phyloP scores from a whole-genome alignment of 2,329 filamentous ascomycete species.

The Hymenoscyphus linearis region DNA sequence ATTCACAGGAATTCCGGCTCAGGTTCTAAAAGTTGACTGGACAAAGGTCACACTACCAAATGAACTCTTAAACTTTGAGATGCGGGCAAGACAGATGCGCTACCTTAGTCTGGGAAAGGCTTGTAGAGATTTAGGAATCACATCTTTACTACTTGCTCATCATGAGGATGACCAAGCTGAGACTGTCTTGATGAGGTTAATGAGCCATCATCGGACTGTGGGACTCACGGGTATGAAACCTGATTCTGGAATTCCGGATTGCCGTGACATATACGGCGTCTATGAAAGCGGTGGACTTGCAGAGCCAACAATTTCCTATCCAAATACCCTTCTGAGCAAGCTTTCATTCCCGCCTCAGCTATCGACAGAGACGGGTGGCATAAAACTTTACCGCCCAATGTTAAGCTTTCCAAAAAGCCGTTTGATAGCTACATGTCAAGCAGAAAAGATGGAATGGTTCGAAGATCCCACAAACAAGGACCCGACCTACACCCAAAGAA shows the following conservation, averaged over 20 bases:
- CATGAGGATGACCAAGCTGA: slow-evolving; percentile 90
- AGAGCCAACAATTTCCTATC: background rate
- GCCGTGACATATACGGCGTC: slow-evolving; percentile 66
- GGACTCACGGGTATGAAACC: slow-evolving; percentile 67
- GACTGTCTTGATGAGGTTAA: slow-evolving; percentile 75
- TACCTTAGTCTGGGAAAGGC: slow-evolving; percentile 64
- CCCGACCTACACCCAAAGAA: slow-evolving; percentile 69
- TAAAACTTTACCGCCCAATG: slow-evolving; percentile 64
- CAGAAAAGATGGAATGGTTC: slow-evolving; percentile 66
- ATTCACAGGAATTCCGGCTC: slow-evolving; percentile 25
- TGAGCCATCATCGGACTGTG: slow-evolving; percentile 59
- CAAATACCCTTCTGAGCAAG: background rate
- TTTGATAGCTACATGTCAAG: slow-evolving; percentile 68
- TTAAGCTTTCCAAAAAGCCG: slow-evolving; percentile 66
- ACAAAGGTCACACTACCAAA: slow-evolving; percentile 35
- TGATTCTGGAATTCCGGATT: slow-evolving; percentile 73
- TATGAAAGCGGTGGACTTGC: slow-evolving; percentile 53
- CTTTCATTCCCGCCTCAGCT: slow-evolving; percentile 8
- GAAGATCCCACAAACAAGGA: slow-evolving; percentile 83
- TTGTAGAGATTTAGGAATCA: slow-evolving; percentile 48
- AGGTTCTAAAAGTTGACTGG: slow-evolving; percentile 46
- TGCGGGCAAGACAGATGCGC: slow-evolving; percentile 64
- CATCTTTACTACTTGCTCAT: slow-evolving; percentile 71
- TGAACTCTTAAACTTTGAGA: slow-evolving; percentile 65
- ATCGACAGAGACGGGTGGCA: slow-evolving; percentile 53